These are phyloP conservation scores for Mrakia hoshinonis DNA, from an alignment of 768 basidiomycete species.

Conservation along the genomic window DNA sequence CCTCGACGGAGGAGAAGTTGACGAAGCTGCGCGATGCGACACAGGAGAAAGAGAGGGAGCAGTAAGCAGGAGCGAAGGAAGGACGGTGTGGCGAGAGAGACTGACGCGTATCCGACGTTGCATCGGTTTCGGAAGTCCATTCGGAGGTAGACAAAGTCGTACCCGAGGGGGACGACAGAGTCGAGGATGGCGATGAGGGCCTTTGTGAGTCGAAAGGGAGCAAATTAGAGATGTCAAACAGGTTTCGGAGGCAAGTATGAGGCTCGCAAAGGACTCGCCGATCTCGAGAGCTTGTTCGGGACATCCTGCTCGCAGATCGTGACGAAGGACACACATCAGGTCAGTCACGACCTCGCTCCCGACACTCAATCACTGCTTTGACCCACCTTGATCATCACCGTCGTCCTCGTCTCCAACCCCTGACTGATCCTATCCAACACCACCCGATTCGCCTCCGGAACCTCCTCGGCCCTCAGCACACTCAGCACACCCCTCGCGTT, in stretches of 20 bases:
- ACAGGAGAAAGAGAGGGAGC: neutral
- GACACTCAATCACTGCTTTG: too few species aligned
- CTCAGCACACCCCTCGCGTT: neutral
- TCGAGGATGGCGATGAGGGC: constrained; percentile 15
- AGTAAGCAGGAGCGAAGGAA: neutral
- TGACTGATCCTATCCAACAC: neutral
- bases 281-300: constrained; percentile 11
- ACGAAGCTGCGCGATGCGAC: constrained; percentile 14
- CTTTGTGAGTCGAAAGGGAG: neutral
- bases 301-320: too few species aligned
- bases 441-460: constrained; percentile 8
- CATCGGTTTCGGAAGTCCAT: constrained; percentile 1
- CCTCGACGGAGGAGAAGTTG: constrained; percentile 7
- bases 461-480: neutral
- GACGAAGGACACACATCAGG: too few species aligned
- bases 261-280: constrained; percentile 3
- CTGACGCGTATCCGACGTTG: constrained; percentile 2
- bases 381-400: constrained; percentile 17
- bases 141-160: constrained; percentile 14
- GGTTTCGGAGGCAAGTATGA: neutral
- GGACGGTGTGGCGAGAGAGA: neutral
- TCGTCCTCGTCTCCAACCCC: constrained; percentile 2
- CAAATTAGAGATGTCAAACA: neutral
- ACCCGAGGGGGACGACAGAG: neutral
- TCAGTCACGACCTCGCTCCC: neutral